Base-by-base conservation (phyloP, 139 green algal genomes). In the Zygnema cylindricum region DNA sequence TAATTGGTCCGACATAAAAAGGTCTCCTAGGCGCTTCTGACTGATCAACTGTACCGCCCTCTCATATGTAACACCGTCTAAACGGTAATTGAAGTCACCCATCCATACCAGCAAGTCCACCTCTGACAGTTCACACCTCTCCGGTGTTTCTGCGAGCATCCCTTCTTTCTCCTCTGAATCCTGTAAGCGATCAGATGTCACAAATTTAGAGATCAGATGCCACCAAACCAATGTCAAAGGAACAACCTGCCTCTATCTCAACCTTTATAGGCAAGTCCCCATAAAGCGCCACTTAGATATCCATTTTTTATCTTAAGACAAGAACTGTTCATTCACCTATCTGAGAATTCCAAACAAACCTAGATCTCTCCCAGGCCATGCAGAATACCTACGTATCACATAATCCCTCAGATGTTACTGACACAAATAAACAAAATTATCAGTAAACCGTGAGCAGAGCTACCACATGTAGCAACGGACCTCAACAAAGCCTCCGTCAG, bases 41-140 rank as follows among this genome's bases (percentile, higher is more conserved):
- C 76, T 69, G 1, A 91, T 55, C 0, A n/a, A 16, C 21, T 84
- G 77, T 38, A 87, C 55, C 16, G 92, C 94, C 1, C 93, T 85
- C 16, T 95, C 91, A 77, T 95, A 94, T 21, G 77, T 40, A 0
- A 88, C 35, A 43, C 30, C 39, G 55, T 95, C 93, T 2, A 97
- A 91, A 1, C 95, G 91, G 90, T 98, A 98, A 92, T 98, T 98
- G 92, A 98, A 97, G 91, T 98, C 96, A 2, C 96, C 96, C 76
- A 94, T 81, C 96, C 96, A 98, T 16, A 98, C 76, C 63, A 98
- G 76, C 77, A 94, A 30, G n/a, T 96, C 94, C 0, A 54, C 78
- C 0, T 91, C 82, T 3, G 86, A 1, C 21, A 90, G 86, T 35
- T 86, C 78, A 7, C 49, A 63, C n/a, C 35, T 55, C 1, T 79